Evolutionary conservation across 2,329 filamentous ascomycete species (phyloP).

Genomic region (Sclerotinia minor): DNA sequence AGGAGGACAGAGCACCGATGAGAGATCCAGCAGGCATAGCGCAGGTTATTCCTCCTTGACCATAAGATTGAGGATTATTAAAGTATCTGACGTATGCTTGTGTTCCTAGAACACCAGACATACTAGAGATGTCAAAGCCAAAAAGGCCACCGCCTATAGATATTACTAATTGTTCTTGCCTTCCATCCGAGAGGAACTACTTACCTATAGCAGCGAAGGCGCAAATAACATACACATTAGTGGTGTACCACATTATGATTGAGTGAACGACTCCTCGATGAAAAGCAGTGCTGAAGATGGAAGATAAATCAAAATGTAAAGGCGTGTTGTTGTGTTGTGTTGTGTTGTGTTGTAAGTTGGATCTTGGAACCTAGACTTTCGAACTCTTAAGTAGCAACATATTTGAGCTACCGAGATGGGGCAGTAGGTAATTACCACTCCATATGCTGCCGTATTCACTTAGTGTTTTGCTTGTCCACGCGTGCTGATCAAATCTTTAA

Average conservation of each 20-base stretch:
- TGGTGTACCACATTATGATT: conserved; percentile 40
- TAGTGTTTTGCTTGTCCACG: conserved; percentile 8
- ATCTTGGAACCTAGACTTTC: background rate
- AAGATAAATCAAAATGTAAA: background rate
- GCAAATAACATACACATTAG: conserved; percentile 61
- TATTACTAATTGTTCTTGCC: conserved; percentile 7
- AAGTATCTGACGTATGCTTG: conserved; percentile 72
- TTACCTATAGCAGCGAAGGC: conserved; percentile 61
- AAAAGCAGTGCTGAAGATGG: background rate
- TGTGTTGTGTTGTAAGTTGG: background rate
- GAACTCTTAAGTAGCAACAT: background rate
- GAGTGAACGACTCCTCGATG: conserved; percentile 21
- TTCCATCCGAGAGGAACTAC: conserved; percentile 28
- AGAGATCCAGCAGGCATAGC: conserved; percentile 74
- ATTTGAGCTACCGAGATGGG: background rate
- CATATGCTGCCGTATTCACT: conserved; percentile 4
- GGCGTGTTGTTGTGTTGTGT: background rate
- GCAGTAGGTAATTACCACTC: background rate
- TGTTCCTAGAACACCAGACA: conserved; percentile 68
- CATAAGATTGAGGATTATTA: conserved; percentile 56
- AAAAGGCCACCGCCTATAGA: conserved; percentile 62
- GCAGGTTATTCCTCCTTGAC: conserved; percentile 70
- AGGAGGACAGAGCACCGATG: conserved; percentile 58
- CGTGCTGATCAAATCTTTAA: conserved; percentile 8
- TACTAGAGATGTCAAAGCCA: conserved; percentile 76